Evolutionary conservation across 139 green algal genomes (phyloP).

Genomic region (Chlorella sp.): DNA sequence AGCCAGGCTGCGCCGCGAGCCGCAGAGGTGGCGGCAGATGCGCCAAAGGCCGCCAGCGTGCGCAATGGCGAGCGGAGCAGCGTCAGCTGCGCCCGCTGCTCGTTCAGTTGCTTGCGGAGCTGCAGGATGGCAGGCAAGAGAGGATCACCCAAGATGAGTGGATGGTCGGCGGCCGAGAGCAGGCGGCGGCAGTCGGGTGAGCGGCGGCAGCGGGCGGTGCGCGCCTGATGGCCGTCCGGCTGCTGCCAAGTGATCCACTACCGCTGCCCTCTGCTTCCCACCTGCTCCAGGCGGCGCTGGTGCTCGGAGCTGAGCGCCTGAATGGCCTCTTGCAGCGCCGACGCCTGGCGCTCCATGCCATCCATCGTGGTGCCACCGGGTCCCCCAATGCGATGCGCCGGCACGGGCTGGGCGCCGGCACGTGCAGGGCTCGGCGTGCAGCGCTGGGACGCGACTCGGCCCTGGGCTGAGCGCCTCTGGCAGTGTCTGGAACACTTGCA

Average conservation of each 20-base stretch:
- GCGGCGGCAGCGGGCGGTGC: background rate
- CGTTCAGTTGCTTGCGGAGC: slow-evolving; percentile 28
- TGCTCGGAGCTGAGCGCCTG: background rate
- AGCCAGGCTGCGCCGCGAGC: slow-evolving; percentile 56
- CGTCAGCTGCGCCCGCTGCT: slow-evolving; percentile 46
- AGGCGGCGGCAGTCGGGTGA: background rate
- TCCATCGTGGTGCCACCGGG: no score
- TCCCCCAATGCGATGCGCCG: no score
- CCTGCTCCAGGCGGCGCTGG: slow-evolving; percentile 10
- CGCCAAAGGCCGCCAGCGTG: slow-evolving; percentile 66
- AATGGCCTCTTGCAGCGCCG: background rate
- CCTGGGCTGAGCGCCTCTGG: no score
- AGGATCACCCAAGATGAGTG: background rate
- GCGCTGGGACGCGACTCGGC: no score
- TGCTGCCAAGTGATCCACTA: no score
- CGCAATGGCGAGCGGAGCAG: slow-evolving; percentile 57
- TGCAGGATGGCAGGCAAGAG: background rate
- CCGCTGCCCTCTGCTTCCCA: background rate
- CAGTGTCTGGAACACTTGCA: no score
- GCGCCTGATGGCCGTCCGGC: no score
- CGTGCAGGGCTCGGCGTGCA: no score
- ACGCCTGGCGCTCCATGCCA: background rate
- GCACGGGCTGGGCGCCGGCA: no score
- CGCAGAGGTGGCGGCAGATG: slow-evolving; percentile 33
- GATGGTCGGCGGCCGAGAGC: background rate